Percentiles rank a stretch among this genome's conserved stretches.
These are phyloP conservation scores for Lanmaoa pseudosensibilis DNA, from an alignment of 768 basidiomycete genomes.

Conservation along the genomic window DNA sequence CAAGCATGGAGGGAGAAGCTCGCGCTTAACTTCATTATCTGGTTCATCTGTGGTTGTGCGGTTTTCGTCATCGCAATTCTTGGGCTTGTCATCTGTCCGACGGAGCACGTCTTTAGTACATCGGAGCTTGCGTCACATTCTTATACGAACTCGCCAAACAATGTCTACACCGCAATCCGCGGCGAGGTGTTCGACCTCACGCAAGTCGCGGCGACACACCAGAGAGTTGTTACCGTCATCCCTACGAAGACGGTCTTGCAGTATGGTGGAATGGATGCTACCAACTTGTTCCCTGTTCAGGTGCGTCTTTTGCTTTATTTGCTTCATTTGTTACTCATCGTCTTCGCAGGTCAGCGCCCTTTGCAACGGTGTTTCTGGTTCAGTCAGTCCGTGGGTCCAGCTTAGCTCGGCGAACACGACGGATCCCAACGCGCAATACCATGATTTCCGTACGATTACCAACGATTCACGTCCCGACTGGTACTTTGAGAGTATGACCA, in stretches of 20 bases:
- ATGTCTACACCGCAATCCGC: conserved; percentile 79
- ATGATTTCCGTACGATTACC: conserved; percentile 90
- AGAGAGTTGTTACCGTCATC: conserved; percentile 68
- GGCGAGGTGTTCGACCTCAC: conserved; percentile 95
- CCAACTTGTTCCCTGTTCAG: conserved; percentile 92
- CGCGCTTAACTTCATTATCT: conserved; percentile 92
- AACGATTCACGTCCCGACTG: conserved; percentile 95
- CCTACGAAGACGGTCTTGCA: conserved; percentile 71
- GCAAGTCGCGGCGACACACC: conserved; percentile 62
- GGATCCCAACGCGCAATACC: conserved; percentile 78
- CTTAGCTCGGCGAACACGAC: conserved; percentile 77
- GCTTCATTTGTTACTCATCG: neutral
- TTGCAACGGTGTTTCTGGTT: conserved; percentile 82
- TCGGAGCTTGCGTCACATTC: conserved; percentile 76
- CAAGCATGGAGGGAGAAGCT: conserved; percentile 99
- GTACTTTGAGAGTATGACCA: conserved; percentile 95
- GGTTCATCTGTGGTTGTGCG: conserved; percentile 87
- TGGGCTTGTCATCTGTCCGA: conserved; percentile 89
- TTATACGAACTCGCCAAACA: conserved; percentile 59
- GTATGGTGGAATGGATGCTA: conserved; percentile 78
- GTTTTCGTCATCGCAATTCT: conserved; percentile 92
- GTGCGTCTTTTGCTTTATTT: conserved; percentile 38
- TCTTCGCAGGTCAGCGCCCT: conserved; percentile 76
- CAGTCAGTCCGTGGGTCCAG: conserved; percentile 80
- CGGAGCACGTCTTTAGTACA: conserved; percentile 84